Percentiles rank a stretch among this genome's conserved stretches.
phyloP scores from a whole-genome alignment of 2,329 filamentous ascomycete genomes.

The Cercospora beticola region DNA sequence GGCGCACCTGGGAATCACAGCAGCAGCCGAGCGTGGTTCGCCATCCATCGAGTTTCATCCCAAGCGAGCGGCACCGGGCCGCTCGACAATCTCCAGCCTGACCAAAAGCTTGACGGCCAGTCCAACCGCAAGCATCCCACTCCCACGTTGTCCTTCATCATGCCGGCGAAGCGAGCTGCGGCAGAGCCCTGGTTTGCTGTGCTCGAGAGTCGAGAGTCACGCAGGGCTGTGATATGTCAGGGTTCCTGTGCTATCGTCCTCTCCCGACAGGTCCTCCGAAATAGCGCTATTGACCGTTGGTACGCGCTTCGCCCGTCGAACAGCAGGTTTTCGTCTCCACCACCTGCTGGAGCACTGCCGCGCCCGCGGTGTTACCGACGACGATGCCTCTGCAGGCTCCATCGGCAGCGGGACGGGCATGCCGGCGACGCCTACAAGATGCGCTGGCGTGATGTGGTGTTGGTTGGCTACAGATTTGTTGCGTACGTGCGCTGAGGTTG shows the following conservation, averaged over 20 bases:
- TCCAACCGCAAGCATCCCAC: slow-evolving; percentile 4
- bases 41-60: background rate
- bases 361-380: background rate
- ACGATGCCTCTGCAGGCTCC: background rate
- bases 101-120: slow-evolving; percentile 2
- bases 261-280: background rate
- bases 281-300: background rate
- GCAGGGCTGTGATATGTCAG: background rate
- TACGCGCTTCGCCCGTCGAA: background rate
- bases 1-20: background rate
- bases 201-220: slow-evolving; percentile 1
- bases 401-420: background rate
- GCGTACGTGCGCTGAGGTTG: background rate
- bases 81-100: slow-evolving; percentile 4
- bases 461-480: background rate
- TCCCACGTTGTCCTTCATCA: background rate
- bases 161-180: slow-evolving; percentile 1
- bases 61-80: background rate
- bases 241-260: background rate
- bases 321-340: background rate
- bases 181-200: background rate
- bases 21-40: background rate
- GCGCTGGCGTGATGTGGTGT: background rate
- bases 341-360: background rate
- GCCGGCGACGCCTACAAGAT: background rate